Conservation (phyloP, 495 filamentous ascomycete species). For the Hamigera avellanea region DNA sequence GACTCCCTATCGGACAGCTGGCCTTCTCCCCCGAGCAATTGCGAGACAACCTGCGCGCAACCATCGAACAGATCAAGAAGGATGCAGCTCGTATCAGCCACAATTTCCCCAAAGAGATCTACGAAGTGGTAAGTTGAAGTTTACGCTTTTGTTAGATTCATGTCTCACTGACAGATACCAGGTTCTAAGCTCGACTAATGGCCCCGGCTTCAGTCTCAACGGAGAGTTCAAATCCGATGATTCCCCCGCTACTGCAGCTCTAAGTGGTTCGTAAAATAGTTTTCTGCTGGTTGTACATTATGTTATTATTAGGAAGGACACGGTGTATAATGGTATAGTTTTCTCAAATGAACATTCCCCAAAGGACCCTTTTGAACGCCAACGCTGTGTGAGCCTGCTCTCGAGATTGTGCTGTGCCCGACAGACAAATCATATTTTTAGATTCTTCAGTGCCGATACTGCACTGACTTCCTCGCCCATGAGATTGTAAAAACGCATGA, state of each 20-base stretch:
- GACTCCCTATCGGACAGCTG: conserved; percentile 83
- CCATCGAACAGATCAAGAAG: conserved; percentile 66
- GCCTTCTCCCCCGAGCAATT: conserved; percentile 81
- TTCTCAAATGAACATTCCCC: conserved; percentile 22
- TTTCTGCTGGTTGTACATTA: conserved; percentile 24
- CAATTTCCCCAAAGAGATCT: conserved; percentile 63
- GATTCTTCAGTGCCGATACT: conserved; percentile 45
- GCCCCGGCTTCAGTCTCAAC: conserved; percentile 76
- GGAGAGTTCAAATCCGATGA: conserved; percentile 56
- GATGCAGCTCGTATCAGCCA: conserved; percentile 61
- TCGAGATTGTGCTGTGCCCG: not conserved
- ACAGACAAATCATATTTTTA: conserved; percentile 35
- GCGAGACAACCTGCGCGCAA: conserved; percentile 68
- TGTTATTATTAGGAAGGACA: conserved; percentile 34
- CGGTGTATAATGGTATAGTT: conserved; percentile 41
- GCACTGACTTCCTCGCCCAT: conserved; percentile 67
- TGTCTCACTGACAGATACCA: conserved; percentile 15
- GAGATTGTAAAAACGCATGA: conserved; percentile 66
- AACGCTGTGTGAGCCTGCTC: conserved; percentile 29
- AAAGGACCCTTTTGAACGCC: conserved; percentile 23
- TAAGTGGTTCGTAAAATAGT: conserved; percentile 33
- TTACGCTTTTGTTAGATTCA: not conserved
- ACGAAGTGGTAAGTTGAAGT: conserved; percentile 61
- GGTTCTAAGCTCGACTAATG: conserved; percentile 80
- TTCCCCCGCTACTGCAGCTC: conserved; percentile 36